A percentile compares a stretch with the other conserved stretches of the same genome.
phyloP scores from a whole-genome alignment of 2,329 filamentous ascomycete species.

The Diaporthe caulivora region DNA sequence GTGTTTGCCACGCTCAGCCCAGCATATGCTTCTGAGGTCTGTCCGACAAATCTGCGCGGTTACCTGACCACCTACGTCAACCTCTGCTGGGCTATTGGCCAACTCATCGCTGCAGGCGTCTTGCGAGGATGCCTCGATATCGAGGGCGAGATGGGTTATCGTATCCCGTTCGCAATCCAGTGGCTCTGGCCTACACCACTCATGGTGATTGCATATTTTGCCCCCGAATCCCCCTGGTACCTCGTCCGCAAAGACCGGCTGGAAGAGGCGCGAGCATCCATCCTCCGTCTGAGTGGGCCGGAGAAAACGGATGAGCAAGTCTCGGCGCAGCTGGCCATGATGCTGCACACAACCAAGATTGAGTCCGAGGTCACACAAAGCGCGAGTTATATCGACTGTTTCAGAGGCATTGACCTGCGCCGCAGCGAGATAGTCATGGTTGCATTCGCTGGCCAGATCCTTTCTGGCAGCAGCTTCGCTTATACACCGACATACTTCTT shows the following conservation, averaged over 20 bases:
- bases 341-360: constrained; percentile 56
- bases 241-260: constrained; percentile 60
- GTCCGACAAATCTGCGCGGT: constrained; percentile 14
- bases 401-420: constrained; percentile 55
- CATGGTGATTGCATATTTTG: constrained; percentile 47
- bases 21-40: constrained; percentile 55
- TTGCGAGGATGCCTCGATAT: background rate
- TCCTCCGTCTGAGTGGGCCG: constrained; percentile 58
- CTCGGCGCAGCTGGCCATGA: constrained; percentile 55
- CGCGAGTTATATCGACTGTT: constrained; percentile 56
- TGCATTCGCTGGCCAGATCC: constrained; percentile 50
- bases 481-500: constrained; percentile 58
- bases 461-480: constrained; percentile 52
- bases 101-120: constrained; percentile 24
- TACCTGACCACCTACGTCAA: constrained; percentile 29
- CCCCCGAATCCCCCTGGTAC: constrained; percentile 63
- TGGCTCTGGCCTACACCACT: constrained; percentile 43
- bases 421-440: constrained; percentile 53
- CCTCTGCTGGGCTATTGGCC: constrained; percentile 22
- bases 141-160: constrained; percentile 41
- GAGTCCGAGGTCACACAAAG: constrained; percentile 50
- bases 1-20: constrained; percentile 59
- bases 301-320: constrained; percentile 52
- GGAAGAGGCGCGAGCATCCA: constrained; percentile 59
- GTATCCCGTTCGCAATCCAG: constrained; percentile 46